Conservation (phyloP, 805 yeast species). For the Barnettozyma siamensis region DNA sequence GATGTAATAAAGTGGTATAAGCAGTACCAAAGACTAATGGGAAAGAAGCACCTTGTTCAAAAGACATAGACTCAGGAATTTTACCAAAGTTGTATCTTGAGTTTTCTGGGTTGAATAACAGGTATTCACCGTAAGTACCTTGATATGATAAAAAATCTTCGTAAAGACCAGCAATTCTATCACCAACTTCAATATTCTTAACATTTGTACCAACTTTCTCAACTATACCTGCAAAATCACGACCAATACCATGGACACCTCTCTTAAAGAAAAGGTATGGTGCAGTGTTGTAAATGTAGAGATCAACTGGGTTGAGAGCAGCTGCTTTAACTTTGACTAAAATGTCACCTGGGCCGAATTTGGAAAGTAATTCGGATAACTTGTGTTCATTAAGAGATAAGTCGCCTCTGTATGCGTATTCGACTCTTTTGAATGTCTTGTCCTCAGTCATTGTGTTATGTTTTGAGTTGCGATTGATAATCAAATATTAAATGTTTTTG, state of each 20-base stretch:
- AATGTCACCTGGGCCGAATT: conserved; percentile 34
- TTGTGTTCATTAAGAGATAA: conserved; percentile 9
- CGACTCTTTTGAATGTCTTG: conserved; percentile 12
- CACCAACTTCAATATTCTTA: conserved; percentile 41
- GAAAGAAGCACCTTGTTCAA: conserved; percentile 53
- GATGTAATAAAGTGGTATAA: conserved; percentile 28
- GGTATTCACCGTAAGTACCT: conserved; percentile 45
- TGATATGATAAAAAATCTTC: conserved; percentile 19
- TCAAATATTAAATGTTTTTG: no score
- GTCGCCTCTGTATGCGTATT: conserved; percentile 13
- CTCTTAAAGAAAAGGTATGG: conserved; percentile 25
- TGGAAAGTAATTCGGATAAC: conserved; percentile 23
- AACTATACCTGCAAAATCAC: conserved; percentile 51
- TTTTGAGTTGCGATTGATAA: not conserved
- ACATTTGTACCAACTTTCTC: conserved; percentile 43
- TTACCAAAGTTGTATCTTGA: conserved; percentile 27
- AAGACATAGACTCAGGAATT: conserved; percentile 36
- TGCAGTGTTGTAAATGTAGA: conserved; percentile 35
- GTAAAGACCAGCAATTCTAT: conserved; percentile 43
- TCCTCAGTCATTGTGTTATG: conserved; percentile 3
- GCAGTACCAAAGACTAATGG: conserved; percentile 68
- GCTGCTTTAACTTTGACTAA: conserved; percentile 42
- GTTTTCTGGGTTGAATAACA: conserved; percentile 16
- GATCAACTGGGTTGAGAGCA: conserved; percentile 55
- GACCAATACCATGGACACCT: conserved; percentile 33